Percentiles rank a stretch among this genome's conserved stretches.
Conservation (phyloP, 2,329 filamentous ascomycete species). For the Didymella sp. region DNA sequence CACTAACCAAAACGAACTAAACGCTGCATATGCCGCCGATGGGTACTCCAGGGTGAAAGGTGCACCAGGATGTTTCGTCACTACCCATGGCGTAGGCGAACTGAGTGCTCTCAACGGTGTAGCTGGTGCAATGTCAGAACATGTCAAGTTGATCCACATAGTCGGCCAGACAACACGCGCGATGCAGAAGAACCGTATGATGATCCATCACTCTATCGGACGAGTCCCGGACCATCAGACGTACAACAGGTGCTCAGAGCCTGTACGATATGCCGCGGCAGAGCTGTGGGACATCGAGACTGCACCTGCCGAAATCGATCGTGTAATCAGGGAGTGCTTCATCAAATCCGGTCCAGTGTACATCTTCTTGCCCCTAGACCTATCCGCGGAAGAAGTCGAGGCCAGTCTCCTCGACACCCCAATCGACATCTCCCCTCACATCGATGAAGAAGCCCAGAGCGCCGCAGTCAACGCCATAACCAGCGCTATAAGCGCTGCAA, state of each 20-base stretch:
- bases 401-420: conserved; percentile 46
- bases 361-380: conserved; percentile 54
- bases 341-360: conserved; percentile 54
- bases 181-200: conserved; percentile 53
- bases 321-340: conserved; percentile 54
- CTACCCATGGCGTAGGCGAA: conserved; percentile 67
- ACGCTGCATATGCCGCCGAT: conserved; percentile 64
- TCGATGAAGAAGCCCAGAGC: conserved; percentile 36
- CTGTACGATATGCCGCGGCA: conserved; percentile 50
- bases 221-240: conserved; percentile 51
- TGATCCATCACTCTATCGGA: conserved; percentile 57
- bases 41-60: conserved; percentile 65
- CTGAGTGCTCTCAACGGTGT: conserved; percentile 56
- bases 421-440: conserved; percentile 43
- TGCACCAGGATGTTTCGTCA: conserved; percentile 58
- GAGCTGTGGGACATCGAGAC: conserved; percentile 51
- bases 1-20: conserved; percentile 66
- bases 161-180: conserved; percentile 54
- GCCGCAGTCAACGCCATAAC: conserved; percentile 47
- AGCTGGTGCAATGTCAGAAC: conserved; percentile 53
- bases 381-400: conserved; percentile 49
- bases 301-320: conserved; percentile 54
- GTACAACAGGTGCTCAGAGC: conserved; percentile 52
- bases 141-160: conserved; percentile 55
- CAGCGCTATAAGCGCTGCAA: conserved; percentile 41